Base-by-base conservation (phyloP, 495 filamentous ascomycete species). In the Chaetomium cochliodes region DNA sequence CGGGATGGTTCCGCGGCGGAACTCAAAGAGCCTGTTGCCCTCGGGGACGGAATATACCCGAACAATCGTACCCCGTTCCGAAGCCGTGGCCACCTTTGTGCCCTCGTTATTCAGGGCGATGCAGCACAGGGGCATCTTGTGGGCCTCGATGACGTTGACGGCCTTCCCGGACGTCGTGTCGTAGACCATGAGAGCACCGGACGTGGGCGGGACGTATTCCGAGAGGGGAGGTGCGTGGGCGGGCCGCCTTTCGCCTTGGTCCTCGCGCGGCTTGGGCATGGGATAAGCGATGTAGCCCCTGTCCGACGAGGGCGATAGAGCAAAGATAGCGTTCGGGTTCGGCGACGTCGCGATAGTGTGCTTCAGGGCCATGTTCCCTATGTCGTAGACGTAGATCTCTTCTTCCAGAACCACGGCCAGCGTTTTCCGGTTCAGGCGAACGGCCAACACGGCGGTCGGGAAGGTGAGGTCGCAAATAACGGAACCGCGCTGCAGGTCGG, bases 391-490 rank as follows among this genome's bases (percentile, higher is more conserved):
- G 76, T 97, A 98, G 65, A 98, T 96, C 73, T 96, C 88, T 63
- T 96, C 91, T 72, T 98, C 94, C 46, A 98, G 81, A 2, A 98
- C 88, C 12, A 98, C 92, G 33, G 92, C 91, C 15, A 98, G 85
- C 22, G 94, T 86, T 76, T 97, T 98, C 46, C 96, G 87, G 74
- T 98, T 98, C 70, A 98, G 79, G 69, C 92, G 88, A 33, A 98
- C 91, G 18, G 94, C 92, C 16, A 98, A 84, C 16, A 98, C 91
- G 11, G 92, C 92, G 25, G 92, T 93, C 1, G 93, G 94, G 72
- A 97, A 98, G 20, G 92, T 98, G 69, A 98, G 88, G 75, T 98
- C 94, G 86, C 96, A 98, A 76, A 98, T 98, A 67, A 93, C 92
- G 44, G 94, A 96, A 71, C 90, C 88, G 58, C 93, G 86, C 92